Evolutionary conservation across 225 moss, liverwort and hornwort genomes (phyloP).

Genomic region (Lunularia cruciata): DNA sequence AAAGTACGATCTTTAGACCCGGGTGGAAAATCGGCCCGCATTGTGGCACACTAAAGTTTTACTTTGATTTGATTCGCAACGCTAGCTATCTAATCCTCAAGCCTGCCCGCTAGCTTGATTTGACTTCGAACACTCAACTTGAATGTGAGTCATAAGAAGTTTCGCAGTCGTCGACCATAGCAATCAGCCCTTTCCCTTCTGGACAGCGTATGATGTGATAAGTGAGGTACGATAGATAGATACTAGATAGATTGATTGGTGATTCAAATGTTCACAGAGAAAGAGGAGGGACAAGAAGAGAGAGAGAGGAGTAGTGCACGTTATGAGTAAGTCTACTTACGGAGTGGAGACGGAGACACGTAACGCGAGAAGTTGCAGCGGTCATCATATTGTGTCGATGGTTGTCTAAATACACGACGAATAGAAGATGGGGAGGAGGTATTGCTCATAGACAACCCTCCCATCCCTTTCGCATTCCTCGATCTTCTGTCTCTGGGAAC

Average conservation of each 20-base stretch:
- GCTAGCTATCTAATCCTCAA: background rate
- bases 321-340: constrained; percentile 29
- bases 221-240: constrained; percentile 5
- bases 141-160: constrained; percentile 5
- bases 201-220: constrained; percentile 6
- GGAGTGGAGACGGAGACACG: constrained; percentile 38
- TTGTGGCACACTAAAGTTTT: background rate
- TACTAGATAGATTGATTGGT: no score
- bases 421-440: constrained; percentile 3
- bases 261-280: background rate
- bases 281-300: no score
- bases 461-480: constrained; percentile 23
- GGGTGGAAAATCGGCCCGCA: background rate
- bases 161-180: constrained; percentile 6
- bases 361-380: constrained; percentile 37
- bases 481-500: background rate
- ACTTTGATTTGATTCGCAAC: constrained; percentile 3
- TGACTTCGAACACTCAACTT: constrained; percentile 9
- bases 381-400: constrained; percentile 39
- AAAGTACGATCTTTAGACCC: no score
- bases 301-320: background rate
- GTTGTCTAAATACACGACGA: background rate
- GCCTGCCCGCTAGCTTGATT: constrained; percentile 1
- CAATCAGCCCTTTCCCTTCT: constrained; percentile 13
- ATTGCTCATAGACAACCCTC: constrained; percentile 30